Base-by-base conservation (phyloP, 768 basidiomycete species). In the Dacryopinax primogenitus region DNA sequence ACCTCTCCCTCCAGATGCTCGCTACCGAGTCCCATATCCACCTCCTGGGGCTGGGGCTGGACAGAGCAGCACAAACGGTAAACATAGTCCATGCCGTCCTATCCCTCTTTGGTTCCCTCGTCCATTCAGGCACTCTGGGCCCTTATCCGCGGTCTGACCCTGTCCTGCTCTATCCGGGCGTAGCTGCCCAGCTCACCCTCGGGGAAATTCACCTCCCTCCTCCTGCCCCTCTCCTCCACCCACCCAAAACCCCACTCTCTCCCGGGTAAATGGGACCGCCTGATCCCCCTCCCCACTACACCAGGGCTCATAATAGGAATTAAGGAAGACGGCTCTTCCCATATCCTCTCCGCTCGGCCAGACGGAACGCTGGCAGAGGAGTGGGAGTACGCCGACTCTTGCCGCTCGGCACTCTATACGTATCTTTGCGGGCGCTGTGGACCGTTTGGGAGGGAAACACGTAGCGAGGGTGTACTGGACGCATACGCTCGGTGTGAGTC, bases 401-500 rank as follows among this genome's bases (percentile, higher is more conserved):
- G 32, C 18, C 30, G 23, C 21, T 37, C 84, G 76, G 74, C 6
- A 70, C 74, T 15, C 78, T 74, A 79, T 15, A 72, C 83, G 85
- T 0, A 71, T 82, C 0, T 92, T 83, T 70, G 74, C 82, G 3
- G 87, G 87, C 30, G 82, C 79, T 3, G 45, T 82, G 2, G 80
- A 83, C 68, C 75, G 74, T 23, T 72, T 78, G 13, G 84, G 83
- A 1, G 72, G 76, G 2, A 77, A 83, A 0, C 83, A 83, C 68
- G 74, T 92, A 45, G 80, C 80, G 11, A 82, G 87, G 18, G 75
- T 88, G 0, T 85, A 80, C 70, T 91, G 87, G 88, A 85, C 86
- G 0, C 78, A 82, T 67, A 67, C 68, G 3, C 70, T 80, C 32
- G 73, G 77, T 45, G 90, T 88, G 71, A 68, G 82, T 77, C 39